A percentile compares a stretch with the other conserved stretches of the same genome.
These are phyloP conservation scores for Wakefieldia striispora DNA, from an alignment of 768 basidiomycete species.

Conservation along the genomic window DNA sequence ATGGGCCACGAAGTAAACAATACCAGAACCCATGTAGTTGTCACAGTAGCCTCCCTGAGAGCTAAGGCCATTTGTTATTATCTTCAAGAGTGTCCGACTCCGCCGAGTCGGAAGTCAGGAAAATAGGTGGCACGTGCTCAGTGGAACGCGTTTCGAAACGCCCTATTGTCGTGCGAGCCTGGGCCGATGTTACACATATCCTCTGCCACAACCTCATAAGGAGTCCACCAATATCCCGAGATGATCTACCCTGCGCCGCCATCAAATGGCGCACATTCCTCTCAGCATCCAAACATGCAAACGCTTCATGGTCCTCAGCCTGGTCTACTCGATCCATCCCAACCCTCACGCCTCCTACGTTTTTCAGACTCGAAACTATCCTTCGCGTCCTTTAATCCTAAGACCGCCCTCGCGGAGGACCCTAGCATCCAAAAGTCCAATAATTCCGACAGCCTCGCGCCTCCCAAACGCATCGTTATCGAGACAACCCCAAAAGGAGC, in stretches of 20 bases:
- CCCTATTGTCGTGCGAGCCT: too few species aligned
- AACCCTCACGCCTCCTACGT: conserved; percentile 61
- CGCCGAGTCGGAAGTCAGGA: too few species aligned
- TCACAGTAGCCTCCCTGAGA: too few species aligned
- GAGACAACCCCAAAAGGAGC: conserved; percentile 59
- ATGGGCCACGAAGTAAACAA: too few species aligned
- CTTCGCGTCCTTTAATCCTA: conserved; percentile 76
- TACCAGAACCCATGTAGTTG: too few species aligned
- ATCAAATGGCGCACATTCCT: conserved; percentile 2
- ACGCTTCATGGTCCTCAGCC: conserved; percentile 45
- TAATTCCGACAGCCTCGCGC: conserved; percentile 44
- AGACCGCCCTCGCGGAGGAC: conserved; percentile 50
- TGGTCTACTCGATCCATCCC: conserved; percentile 65
- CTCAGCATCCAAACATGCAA: conserved; percentile 13
- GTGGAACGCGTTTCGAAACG: conserved; percentile 4
- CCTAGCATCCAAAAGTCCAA: conserved; percentile 41
- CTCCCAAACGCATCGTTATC: conserved; percentile 71
- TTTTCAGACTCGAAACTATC: conserved; percentile 54
- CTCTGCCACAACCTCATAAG: neutral
- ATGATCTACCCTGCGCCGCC: conserved; percentile 12
- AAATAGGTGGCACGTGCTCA: conserved; percentile 12
- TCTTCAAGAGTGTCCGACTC: too few species aligned
- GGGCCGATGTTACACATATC: neutral
- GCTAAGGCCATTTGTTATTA: too few species aligned
- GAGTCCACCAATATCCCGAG: neutral